Evolutionary conservation across 495 filamentous ascomycete genomes (phyloP).

Genomic region (Hypoxylon subgilvum): DNA sequence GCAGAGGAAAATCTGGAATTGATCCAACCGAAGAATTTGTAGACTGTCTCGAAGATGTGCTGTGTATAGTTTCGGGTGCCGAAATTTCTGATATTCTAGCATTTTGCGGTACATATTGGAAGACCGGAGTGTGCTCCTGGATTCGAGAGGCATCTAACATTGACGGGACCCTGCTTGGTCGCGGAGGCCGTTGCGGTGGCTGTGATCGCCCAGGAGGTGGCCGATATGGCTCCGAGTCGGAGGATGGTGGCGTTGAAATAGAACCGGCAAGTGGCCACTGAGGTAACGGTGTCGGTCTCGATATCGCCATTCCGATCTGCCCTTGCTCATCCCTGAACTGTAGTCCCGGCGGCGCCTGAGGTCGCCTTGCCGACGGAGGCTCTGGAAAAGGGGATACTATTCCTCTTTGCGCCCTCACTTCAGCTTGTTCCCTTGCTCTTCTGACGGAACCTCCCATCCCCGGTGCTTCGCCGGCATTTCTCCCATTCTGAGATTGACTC

Average conservation of each 20-base stretch:
- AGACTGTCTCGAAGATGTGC: slow-evolving; percentile 54
- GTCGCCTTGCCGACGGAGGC: slow-evolving; percentile 36
- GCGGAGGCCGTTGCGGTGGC: slow-evolving; percentile 70
- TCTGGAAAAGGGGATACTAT: slow-evolving; percentile 31
- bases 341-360: slow-evolving; percentile 44
- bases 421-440: slow-evolving; percentile 55
- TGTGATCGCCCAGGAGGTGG: slow-evolving; percentile 59
- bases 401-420: slow-evolving; percentile 38
- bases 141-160: slow-evolving; percentile 57
- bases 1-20: slow-evolving; percentile 67
- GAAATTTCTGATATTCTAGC: slow-evolving; percentile 36
- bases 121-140: slow-evolving; percentile 58
- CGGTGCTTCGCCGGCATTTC: slow-evolving; percentile 50
- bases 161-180: slow-evolving; percentile 65
- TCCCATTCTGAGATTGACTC: slow-evolving; percentile 56
- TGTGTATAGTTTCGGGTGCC: slow-evolving; percentile 50
- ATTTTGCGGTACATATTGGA: slow-evolving; percentile 57
- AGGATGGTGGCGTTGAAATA: slow-evolving; percentile 45
- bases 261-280: slow-evolving; percentile 62
- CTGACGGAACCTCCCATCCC: slow-evolving; percentile 49
- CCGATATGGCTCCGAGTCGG: slow-evolving; percentile 51
- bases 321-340: slow-evolving; percentile 51
- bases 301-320: slow-evolving; percentile 57
- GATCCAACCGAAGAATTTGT: slow-evolving; percentile 63
- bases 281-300: slow-evolving; percentile 56